Evolutionary conservation across 1,284 basidiomycete species (phyloP), one percentile per base, ranked within the genome.

Genomic region (Paramarasmius palmivorus): DNA sequence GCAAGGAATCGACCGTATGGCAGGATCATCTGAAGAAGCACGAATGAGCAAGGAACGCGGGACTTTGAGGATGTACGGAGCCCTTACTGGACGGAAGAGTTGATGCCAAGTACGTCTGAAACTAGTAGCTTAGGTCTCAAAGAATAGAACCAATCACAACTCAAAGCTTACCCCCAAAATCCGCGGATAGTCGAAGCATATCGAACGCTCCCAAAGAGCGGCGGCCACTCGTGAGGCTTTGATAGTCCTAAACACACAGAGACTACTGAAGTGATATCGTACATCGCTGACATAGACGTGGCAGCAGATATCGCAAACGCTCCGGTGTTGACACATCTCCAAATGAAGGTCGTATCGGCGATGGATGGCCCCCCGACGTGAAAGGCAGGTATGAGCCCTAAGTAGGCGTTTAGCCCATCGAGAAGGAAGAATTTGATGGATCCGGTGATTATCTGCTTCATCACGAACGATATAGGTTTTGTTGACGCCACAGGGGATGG

Each of bases 161-260:
- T n/a, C n/a, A 29, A 26, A 26, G 25, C 44, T 32, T 32, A 46
- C 44, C 44, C 44, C 44, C 44, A 46, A 19, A 46, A 46, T 14
- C 44, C 25, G 12, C 26, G 44, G 25, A 46, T 22, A 12, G 22
- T 46, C n/a, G 25, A 46, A n/a, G 44, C 44, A n/a, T 46, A 2
- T 17, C 12, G 6, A 17, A 32, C n/a, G 25, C 29, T 26, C 25
- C 44, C 44, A 29, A 29, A 46, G 19, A 46, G 29, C 25, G 44
- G 29, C 8, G 26, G 26, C n/a, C 44, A 46, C 8, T 46, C 12
- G 6, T 46, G 14, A 4, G 44, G 44, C 7, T 26, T 17, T 1
- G 23, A 32, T 29, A 46, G 12, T 26, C 32, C 5, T 7, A 32
- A 14, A 26, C 25, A 14, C 25, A 46, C 22, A 26, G 25, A 46